Percentiles rank a stretch among this genome's conserved stretches.
Evolutionary conservation across 2,329 filamentous ascomycete species (phyloP).

Genomic region (Xenoacremonium recifei): DNA sequence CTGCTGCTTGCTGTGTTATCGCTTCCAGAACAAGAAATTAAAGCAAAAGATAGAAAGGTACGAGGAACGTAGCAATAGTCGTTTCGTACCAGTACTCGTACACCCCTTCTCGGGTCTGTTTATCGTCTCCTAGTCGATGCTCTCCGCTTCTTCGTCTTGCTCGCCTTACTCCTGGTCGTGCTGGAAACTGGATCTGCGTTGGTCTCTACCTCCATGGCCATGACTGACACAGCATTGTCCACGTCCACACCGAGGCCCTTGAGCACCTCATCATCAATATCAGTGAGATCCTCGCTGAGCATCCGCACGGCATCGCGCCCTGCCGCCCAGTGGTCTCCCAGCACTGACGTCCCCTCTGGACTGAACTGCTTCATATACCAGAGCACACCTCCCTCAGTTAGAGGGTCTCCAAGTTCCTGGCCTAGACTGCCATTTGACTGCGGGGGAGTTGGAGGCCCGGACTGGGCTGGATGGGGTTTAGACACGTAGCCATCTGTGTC

Average conservation of each 20-base stretch:
- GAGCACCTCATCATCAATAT: constrained; percentile 88
- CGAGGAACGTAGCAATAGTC: constrained; percentile 1
- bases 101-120: constrained; percentile 7
- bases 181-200: constrained; percentile 18
- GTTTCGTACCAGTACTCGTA: constrained; percentile 13
- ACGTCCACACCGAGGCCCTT: constrained; percentile 63
- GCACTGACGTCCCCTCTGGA: constrained; percentile 73
- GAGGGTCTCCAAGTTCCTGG: constrained; percentile 48
- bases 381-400: constrained; percentile 74
- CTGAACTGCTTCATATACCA: constrained; percentile 88
- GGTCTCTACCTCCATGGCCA: constrained; percentile 24
- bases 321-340: constrained; percentile 64
- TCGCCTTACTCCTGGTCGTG: constrained; percentile 27
- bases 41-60: constrained; percentile 16
- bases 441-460: constrained; percentile 63
- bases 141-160: constrained; percentile 33
- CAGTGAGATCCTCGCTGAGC: constrained; percentile 85
- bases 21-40: too few relatives aligned
- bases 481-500: constrained; percentile 46
- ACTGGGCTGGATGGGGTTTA: constrained; percentile 26
- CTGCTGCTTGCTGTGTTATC: too few relatives aligned
- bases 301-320: constrained; percentile 64
- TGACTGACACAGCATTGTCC: constrained; percentile 37
- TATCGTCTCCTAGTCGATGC: constrained; percentile 34
- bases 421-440: constrained; percentile 60